Evolutionary conservation across 257 asterid genomes (phyloP), one percentile per base, ranked within the genome.

Genomic region (Galeopsis tetrahit): DNA sequence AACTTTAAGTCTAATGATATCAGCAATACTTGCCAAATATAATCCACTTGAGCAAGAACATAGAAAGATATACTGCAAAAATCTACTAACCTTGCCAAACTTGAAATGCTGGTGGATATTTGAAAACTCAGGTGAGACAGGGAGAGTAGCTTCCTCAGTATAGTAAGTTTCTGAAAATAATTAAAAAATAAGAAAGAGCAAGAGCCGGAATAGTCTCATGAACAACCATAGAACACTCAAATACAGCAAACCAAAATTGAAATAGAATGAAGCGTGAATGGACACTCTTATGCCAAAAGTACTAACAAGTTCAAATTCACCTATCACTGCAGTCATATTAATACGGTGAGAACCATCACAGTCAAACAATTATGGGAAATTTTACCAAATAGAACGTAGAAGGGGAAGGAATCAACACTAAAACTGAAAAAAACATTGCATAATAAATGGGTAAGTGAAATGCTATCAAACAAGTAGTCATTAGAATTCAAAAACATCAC

Each of bases 41-140:
- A 56, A 21, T 75, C 71, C 65, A 31, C 38, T 59, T 15, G 43
- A 33, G 21, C 10, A 77, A 68, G 70, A 57, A 38, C 33, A 2
- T 46, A 46, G 46, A 74, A 39, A 33, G 66, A 63, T 49, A 57
- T 55, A 36, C 44, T 62, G 33, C 21, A 34, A 17, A 11, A 74
- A 72, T 71, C 72, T 35, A 80, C 91, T 84, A 73, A 83, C 97
- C 70, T 72, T 78, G 75, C 71, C 79, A 67, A 75, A 77, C 68
- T 72, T 80, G 66, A 68, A 80, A 65, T 69, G 72, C 85, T 73
- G 82, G 78, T 43, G 85, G 79, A 64, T 66, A 57, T 72, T 71
- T 33, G 88, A 67, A 57, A 62, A 72, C 76, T 83, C 90, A 8
- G 83, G 83, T 57, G 91, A 81, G 77, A 80, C 75, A 32, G 80